Evolutionary conservation across 73 alveolate genomes (phyloP), one percentile per base, ranked within the genome.

Genomic region (Symbiodinium pilosum): DNA sequence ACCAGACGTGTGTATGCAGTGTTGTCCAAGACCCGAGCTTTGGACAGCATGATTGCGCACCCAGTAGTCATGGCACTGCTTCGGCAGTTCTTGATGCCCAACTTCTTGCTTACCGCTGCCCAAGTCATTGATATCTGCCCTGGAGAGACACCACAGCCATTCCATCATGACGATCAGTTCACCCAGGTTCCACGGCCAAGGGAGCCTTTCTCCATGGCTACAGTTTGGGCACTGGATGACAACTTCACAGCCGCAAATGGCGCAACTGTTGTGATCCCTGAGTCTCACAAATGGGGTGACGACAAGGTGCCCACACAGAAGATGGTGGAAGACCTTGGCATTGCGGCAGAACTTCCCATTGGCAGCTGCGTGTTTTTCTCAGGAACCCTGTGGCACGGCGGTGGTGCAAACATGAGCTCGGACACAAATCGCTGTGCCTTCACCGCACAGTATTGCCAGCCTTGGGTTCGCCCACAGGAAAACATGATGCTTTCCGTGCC

Each of bases 381-480:
- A 4, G 89, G 98, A 81, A 92, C 98, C 41, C 56, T 92, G 32
- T 92, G 98, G 98, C 96, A 89, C 30, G 96, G 96, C 11, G 98
- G 91, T 1, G 98, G 98, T 24, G 91, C 91, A 39, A 92, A 92
- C 83, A 69, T 26, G 91, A 71, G 83, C 54, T 24, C 3, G 18
- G 44, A 71, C 89, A 69, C 98, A 77, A 88, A 59, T 44, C 98
- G 98, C 2, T 71, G 91, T 14, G 98, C 98, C 81, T 92, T 92
- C 59, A 92, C 98, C 18, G 89, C 98, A 34, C 98, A 92, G 91
- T 92, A 92, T 56, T 92, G 98, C 83, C 91, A 92, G 89, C 98
- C 98, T 0, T 92, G 87, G 87, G 91, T 92, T 56, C 73, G 98
- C 42, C 73, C 84, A 40, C 98, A 92, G 56, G 98, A 92, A 71